Evolutionary conservation across 164 flowering plant species (phyloP).

Genomic region (Umbilicus rupestris): DNA sequence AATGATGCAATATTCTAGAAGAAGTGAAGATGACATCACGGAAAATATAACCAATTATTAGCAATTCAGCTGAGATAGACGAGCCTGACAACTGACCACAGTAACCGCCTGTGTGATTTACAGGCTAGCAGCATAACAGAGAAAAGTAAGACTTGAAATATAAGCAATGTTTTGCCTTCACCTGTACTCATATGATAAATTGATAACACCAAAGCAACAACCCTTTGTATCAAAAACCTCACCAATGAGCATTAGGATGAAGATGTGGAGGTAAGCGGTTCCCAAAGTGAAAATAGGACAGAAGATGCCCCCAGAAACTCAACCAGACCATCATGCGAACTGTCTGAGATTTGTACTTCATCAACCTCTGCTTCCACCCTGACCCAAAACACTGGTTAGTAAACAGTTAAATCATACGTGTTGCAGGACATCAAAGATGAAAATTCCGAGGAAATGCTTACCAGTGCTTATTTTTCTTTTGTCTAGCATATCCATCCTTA

Average conservation of each 20-base stretch:
- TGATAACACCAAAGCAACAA: neutral
- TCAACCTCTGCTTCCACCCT: constrained; percentile 16
- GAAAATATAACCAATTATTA: neutral
- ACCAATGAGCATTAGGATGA: neutral
- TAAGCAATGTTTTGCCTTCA: constrained; percentile 36
- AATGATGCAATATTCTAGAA: constrained; percentile 4
- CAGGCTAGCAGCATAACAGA: constrained; percentile 7
- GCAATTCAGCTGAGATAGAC: neutral
- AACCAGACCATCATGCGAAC: constrained; percentile 9
- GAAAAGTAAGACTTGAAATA: constrained; percentile 23
- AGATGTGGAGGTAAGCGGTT: constrained; percentile 7
- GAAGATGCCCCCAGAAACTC: constrained; percentile 23
- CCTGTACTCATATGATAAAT: constrained; percentile 23
- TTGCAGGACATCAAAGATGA: constrained; percentile 22
- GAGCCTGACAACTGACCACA: neutral
- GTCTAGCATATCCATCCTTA: constrained; percentile 36
- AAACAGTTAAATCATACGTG: constrained; percentile 12
- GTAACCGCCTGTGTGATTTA: neutral
- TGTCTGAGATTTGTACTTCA: constrained; percentile 13
- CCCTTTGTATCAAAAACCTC: neutral
- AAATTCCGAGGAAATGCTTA: constrained; percentile 36
- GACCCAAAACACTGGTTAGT: constrained; percentile 11
- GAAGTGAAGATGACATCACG: neutral
- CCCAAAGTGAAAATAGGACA: constrained; percentile 6
- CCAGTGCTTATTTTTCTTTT: constrained; percentile 44